Evolutionary conservation across 768 basidiomycete species (phyloP).

Genomic region (Mycena haematopus): DNA sequence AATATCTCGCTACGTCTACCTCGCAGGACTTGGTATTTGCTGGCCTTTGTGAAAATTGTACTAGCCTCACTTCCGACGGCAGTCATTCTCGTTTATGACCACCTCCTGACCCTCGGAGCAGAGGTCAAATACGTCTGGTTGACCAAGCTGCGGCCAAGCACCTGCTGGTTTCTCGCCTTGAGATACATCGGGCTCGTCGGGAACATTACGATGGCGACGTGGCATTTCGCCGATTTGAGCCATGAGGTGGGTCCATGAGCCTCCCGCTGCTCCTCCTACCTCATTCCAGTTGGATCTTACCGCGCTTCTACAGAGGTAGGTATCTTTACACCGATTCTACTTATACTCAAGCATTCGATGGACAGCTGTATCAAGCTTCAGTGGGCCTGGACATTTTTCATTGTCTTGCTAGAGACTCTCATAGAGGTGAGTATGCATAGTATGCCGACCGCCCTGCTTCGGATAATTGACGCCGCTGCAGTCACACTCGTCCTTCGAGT

Average conservation of each 20-base stretch:
- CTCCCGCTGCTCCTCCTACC: constrained; percentile 7
- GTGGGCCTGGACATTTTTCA: background rate
- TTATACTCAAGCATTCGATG: background rate
- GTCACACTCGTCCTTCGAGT: background rate
- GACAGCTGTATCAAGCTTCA: background rate
- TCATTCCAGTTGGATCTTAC: constrained; percentile 13
- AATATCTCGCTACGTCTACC: constrained; percentile 14
- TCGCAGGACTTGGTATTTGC: constrained; percentile 16
- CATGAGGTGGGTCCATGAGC: constrained; percentile 15
- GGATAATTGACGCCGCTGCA: background rate
- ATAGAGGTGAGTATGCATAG: background rate
- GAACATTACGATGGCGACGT: constrained; percentile 15
- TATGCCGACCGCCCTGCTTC: too few relatives aligned
- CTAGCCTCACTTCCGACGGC: constrained; percentile 13
- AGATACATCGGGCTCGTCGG: constrained; percentile 15
- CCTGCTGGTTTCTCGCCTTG: constrained; percentile 19
- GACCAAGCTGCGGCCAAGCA: constrained; percentile 19
- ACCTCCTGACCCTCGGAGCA: constrained; percentile 15
- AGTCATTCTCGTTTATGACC: constrained; percentile 23
- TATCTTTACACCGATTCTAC: background rate
- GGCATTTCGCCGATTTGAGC: constrained; percentile 13
- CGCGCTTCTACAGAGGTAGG: constrained; percentile 14
- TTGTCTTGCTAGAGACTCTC: background rate
- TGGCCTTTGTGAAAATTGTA: background rate
- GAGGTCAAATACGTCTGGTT: constrained; percentile 22